Conservation (phyloP, 139 green algal genomes). For the Dunaliella primolecta region DNA sequence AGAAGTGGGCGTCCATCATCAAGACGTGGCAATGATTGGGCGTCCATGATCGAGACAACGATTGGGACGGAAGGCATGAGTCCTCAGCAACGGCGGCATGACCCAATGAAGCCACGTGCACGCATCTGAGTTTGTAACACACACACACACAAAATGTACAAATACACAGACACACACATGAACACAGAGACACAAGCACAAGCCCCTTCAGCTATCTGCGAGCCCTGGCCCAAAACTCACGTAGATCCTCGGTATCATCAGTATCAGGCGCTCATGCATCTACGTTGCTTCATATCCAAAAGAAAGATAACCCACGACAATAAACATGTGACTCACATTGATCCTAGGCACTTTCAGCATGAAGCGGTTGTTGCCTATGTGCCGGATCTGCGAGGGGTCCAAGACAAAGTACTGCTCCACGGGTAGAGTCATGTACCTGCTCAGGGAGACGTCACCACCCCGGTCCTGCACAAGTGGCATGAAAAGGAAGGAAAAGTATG, state of each 20-base stretch:
- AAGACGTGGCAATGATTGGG: too few relatives aligned
- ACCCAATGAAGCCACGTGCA: too few relatives aligned
- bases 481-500: conserved; percentile 1
- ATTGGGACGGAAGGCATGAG: too few relatives aligned
- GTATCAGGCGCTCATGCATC: not conserved
- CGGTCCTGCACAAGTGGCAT: conserved; percentile 2
- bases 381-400: conserved; percentile 54
- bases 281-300: not conserved
- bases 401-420: conserved; percentile 69
- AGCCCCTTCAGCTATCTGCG: too few relatives aligned
- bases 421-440: conserved; percentile 44
- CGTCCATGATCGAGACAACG: too few relatives aligned
- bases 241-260: too few relatives aligned
- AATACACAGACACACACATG: not conserved
- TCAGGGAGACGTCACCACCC: conserved; percentile 17
- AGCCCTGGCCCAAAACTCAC: too few relatives aligned
- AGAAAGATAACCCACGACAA: not conserved
- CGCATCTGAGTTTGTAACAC: too few relatives aligned
- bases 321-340: conserved; percentile 26
- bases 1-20: too few relatives aligned
- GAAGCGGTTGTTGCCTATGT: conserved; percentile 52
- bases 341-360: conserved; percentile 51
- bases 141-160: conserved; percentile 13
- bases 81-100: too few relatives aligned
- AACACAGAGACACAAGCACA: conserved; percentile 15